Evolutionary conservation across 73 alveolate genomes (phyloP), one percentile per base, ranked within the genome.

Genomic region (Paramecium bursaria): DNA sequence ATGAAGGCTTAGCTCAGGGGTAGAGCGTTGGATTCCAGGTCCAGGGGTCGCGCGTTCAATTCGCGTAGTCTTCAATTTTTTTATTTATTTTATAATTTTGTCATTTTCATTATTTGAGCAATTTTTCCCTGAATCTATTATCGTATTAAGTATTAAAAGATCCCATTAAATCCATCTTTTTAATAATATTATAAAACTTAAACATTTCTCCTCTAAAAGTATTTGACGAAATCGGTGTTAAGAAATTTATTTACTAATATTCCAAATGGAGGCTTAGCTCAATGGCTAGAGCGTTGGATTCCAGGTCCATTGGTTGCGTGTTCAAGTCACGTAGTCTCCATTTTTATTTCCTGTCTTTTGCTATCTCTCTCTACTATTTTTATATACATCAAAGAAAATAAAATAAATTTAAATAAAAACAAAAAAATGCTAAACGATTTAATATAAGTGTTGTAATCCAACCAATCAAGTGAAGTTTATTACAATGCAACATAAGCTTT

Each of bases 241-340:
- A n/a, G n/a, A n/a, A n/a, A n/a, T n/a, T n/a, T n/a, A n/a, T n/a
- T n/a, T n/a, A n/a, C n/a, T n/a, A n/a, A n/a, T n/a, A n/a, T n/a
- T n/a, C n/a, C n/a, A n/a, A n/a, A n/a, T n/a, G 86, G 48, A 73
- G 90, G 74, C 87, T 85, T 85, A 85, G 90, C 90, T 73, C 90
- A 85, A 50, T 46, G 50, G 87, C 87, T 73, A 73, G 90, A 85
- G 90, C 87, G 76, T 61, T 73, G 90, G 86, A 85, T 50, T 85
- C 87, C 90, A 85, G 74, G 74, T 85, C 90, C 87, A 73, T 17
- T 55, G 90, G 86, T 73, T 73, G 90, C 86, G 90, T 52, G 87
- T 85, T 85, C 90, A 52, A 80, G 54, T 85, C 87, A 52, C 90
- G 86, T 85, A 85, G 87, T 85, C 90, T 85, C 73, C 90, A 85